Conservation (phyloP, 768 basidiomycete species). For the Steccherinum ochraceum region DNA sequence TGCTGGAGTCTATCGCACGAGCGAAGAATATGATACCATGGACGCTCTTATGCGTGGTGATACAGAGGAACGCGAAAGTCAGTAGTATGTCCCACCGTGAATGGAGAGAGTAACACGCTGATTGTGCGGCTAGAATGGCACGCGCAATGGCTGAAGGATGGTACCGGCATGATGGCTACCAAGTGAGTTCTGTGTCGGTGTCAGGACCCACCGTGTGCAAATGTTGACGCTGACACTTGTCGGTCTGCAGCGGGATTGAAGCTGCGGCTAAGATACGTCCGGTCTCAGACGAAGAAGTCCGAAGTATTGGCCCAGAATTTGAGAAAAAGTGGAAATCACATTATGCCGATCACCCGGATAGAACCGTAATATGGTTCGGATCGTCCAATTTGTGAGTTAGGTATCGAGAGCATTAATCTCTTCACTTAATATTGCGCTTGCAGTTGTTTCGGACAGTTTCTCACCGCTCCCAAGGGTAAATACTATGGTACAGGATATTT, state of each 20-base stretch:
- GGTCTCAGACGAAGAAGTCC: slow-evolving; percentile 12
- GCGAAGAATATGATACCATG: slow-evolving; percentile 41
- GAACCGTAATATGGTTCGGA: slow-evolving; percentile 13
- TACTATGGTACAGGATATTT: slow-evolving; percentile 11
- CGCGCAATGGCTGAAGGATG: slow-evolving; percentile 28
- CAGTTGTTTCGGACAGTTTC: slow-evolving; percentile 14
- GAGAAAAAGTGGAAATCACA: slow-evolving; percentile 15
- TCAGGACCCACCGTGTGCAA: neutral
- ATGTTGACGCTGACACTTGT: no score
- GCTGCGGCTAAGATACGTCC: slow-evolving; percentile 20
- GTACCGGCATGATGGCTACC: slow-evolving; percentile 43
- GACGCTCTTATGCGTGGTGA: slow-evolving; percentile 39
- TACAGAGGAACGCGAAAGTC: slow-evolving; percentile 34
- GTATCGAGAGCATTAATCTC: neutral
- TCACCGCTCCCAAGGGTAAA: slow-evolving; percentile 11
- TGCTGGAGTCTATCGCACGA: slow-evolving; percentile 31
- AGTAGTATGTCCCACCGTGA: no score
- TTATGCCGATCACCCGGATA: slow-evolving; percentile 19
- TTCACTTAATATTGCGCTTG: no score
- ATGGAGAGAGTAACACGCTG: no score
- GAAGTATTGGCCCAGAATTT: slow-evolving; percentile 19
- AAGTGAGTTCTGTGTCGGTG: slow-evolving; percentile 36
- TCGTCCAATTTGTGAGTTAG: slow-evolving; percentile 8
- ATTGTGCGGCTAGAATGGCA: slow-evolving; percentile 26
- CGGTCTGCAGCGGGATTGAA: slow-evolving; percentile 17